Conservation (phyloP, 169 alveolate species). For the Plasmodium fragile region DNA sequence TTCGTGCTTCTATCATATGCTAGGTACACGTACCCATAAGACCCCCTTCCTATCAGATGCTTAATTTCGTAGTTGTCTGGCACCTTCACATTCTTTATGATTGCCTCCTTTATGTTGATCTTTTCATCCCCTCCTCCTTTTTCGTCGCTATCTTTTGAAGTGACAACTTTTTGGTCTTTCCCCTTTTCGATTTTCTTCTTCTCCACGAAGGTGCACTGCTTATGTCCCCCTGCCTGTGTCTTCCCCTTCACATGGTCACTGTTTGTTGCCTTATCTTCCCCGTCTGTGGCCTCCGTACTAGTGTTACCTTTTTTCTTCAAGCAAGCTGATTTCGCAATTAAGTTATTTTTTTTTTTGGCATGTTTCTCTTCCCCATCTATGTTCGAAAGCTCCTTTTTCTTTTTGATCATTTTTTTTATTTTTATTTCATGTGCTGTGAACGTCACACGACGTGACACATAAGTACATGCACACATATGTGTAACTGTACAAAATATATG, state of each 20-base stretch:
- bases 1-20: conserved; percentile 90
- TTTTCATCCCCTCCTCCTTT: conserved; percentile 23
- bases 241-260: background rate
- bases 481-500: background rate
- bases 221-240: background rate
- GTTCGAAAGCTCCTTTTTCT: conserved; percentile 27
- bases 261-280: conserved; percentile 7
- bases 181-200: background rate
- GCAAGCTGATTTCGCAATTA: background rate
- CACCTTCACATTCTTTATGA: conserved; percentile 65
- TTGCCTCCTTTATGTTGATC: conserved; percentile 66
- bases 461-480: background rate
- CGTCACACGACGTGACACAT: background rate
- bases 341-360: conserved; percentile 19
- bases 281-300: background rate
- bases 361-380: conserved; percentile 24
- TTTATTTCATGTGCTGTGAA: background rate
- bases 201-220: background rate
- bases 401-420: conserved; percentile 32
- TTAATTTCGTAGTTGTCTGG: conserved; percentile 91
- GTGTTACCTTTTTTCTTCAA: conserved; percentile 20
- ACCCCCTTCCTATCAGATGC: conserved; percentile 94
- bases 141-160: background rate
- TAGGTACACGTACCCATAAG: conserved; percentile 94
- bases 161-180: background rate